Percentiles rank a stretch among this genome's conserved stretches.
Evolutionary conservation across 2,329 filamentous ascomycete species (phyloP).

Genomic region (Karstenula rhodostoma): DNA sequence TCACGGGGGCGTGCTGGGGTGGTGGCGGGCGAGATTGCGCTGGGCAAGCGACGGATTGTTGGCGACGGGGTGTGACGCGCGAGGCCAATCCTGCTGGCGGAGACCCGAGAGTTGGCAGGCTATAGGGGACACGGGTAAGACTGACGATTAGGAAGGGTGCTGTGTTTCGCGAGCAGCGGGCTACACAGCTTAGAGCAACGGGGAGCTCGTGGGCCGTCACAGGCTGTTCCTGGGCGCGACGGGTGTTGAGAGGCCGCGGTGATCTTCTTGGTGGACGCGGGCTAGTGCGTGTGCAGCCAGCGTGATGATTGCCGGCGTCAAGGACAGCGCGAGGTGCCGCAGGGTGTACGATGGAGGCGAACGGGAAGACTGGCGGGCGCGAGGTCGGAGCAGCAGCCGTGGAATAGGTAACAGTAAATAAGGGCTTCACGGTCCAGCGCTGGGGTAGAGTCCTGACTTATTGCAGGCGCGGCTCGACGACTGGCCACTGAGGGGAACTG

Average conservation of each 20-base stretch:
- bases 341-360: neutral
- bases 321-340: neutral
- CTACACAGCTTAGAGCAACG: constrained; percentile 11
- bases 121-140: constrained; percentile 26
- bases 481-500: constrained; percentile 25
- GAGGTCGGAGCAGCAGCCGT: neutral
- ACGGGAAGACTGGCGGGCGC: neutral
- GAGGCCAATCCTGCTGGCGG: constrained; percentile 25
- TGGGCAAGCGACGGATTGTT: constrained; percentile 23
- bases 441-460: constrained; percentile 8
- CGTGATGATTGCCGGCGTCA: constrained; percentile 1
- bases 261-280: constrained; percentile 14
- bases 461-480: constrained; percentile 27
- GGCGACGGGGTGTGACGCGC: constrained; percentile 30
- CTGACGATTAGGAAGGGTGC: constrained; percentile 27
- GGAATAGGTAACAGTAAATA: constrained; percentile 16
- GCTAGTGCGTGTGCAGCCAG: constrained; percentile 29
- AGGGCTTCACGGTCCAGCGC: constrained; percentile 11
- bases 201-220: constrained; percentile 2
- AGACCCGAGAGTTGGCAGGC: constrained; percentile 1
- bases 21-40: constrained; percentile 26
- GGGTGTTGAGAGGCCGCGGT: constrained; percentile 25
- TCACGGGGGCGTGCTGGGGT: constrained; percentile 38
- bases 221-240: constrained; percentile 16
- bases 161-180: constrained; percentile 38